Conservation (phyloP, 495 filamentous ascomycete species). For the Podospora bellae-mahoneyi region DNA sequence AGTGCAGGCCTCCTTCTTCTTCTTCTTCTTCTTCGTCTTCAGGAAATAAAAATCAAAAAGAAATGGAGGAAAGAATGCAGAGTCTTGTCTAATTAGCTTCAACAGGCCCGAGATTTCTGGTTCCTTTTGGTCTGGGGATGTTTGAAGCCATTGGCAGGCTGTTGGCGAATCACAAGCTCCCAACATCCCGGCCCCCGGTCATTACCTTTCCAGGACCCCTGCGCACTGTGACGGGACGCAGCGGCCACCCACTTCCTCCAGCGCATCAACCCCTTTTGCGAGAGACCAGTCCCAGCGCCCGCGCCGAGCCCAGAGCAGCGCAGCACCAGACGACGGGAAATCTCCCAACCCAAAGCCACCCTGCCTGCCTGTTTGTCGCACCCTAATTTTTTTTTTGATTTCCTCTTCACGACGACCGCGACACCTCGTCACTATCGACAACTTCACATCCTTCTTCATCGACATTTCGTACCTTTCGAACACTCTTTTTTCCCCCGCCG, state of each 20-base stretch:
- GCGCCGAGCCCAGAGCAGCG: constrained; percentile 20
- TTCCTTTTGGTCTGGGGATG: constrained; percentile 19
- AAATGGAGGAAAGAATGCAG: background rate
- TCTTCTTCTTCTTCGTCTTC: no score
- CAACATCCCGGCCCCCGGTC: constrained; percentile 18
- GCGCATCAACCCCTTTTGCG: constrained; percentile 35
- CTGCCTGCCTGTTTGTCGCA: constrained; percentile 29
- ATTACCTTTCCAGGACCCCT: constrained; percentile 26
- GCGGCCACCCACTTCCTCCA: constrained; percentile 11
- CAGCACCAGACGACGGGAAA: constrained; percentile 21
- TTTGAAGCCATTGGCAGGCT: constrained; percentile 22
- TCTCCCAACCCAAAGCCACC: constrained; percentile 28
- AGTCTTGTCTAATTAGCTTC: constrained; percentile 8
- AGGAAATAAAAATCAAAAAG: background rate
- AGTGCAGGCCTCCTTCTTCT: no score
- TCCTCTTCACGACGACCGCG: constrained; percentile 25
- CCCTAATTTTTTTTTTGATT: constrained; percentile 34
- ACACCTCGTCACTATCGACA: constrained; percentile 27
- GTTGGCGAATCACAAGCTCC: constrained; percentile 25
- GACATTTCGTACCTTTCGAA: constrained; percentile 34
- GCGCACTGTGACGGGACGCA: constrained; percentile 8
- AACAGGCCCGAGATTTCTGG: constrained; percentile 17
- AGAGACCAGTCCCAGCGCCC: constrained; percentile 14
- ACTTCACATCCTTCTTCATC: constrained; percentile 25
- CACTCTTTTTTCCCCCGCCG: constrained; percentile 29